These are phyloP conservation scores for Linnemannia exigua DNA, from an alignment of 192 early-diverging fungal species.

Conservation along the genomic window DNA sequence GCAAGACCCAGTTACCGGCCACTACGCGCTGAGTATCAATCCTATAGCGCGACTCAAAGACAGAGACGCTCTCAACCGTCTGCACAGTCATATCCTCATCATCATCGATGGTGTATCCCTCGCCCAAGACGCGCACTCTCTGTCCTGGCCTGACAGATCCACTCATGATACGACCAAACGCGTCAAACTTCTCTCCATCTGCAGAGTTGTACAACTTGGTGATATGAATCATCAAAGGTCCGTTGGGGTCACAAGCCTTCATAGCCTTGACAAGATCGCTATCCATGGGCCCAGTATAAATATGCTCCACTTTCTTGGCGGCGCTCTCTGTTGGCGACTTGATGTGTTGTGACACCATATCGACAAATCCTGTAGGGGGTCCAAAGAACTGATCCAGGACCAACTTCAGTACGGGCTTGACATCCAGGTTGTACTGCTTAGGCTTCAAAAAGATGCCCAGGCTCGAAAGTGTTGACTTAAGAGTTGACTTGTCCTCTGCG, in stretches of 20 bases:
- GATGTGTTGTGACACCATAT: constrained; percentile 87
- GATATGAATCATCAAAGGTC: constrained; percentile 93
- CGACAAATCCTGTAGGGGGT: constrained; percentile 86
- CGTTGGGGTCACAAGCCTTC: constrained; percentile 85
- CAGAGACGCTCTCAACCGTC: constrained; percentile 76
- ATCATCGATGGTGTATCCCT: constrained; percentile 91
- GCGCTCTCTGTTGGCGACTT: constrained; percentile 89
- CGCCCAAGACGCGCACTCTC: constrained; percentile 91
- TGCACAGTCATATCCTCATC: constrained; percentile 97
- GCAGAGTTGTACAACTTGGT: constrained; percentile 93
- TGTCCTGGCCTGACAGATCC: constrained; percentile 86
- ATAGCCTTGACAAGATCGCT: constrained; percentile 75
- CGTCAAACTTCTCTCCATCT: constrained; percentile 89
- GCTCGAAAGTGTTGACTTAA: constrained; percentile 79
- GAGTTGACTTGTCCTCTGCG: constrained; percentile 79
- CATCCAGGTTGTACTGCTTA: constrained; percentile 82
- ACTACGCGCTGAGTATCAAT: constrained; percentile 83
- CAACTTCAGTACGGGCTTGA: constrained; percentile 86
- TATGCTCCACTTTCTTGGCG: constrained; percentile 65
- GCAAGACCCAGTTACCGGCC: constrained; percentile 92
- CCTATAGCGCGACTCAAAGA: constrained; percentile 90
- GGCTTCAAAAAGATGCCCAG: constrained; percentile 90
- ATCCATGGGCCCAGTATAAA: constrained; percentile 76
- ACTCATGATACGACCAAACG: constrained; percentile 95
- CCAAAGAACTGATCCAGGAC: constrained; percentile 96